Percentiles rank a stretch among this genome's conserved stretches.
Evolutionary conservation across 306 rosid genomes (phyloP).

Genomic region (apple (Malus domestica)): ASM211411v1 NC_041792.1:5158001-5158500

Average conservation of each 20-base stretch:
- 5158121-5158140: not conserved
- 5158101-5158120: not conserved
- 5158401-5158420: not conserved
- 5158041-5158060: not conserved
- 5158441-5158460: not conserved
- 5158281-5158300: not conserved
- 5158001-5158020: not conserved
- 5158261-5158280: not conserved
- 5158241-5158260: not conserved
- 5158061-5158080: not conserved
- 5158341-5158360: not conserved
- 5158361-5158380: conserved; percentile 9
- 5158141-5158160: not conserved
- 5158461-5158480: not conserved
- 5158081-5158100: not conserved
- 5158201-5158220: not conserved
- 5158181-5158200: not conserved
- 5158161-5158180: not conserved
- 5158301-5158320: not conserved
- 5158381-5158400: not conserved
- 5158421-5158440: not conserved
- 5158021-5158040: not conserved
- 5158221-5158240: not conserved
- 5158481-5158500: not conserved
- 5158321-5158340: not conserved